Evolutionary conservation across 495 filamentous ascomycete species (phyloP).

Genomic region (Apiosordaria backusii): DNA sequence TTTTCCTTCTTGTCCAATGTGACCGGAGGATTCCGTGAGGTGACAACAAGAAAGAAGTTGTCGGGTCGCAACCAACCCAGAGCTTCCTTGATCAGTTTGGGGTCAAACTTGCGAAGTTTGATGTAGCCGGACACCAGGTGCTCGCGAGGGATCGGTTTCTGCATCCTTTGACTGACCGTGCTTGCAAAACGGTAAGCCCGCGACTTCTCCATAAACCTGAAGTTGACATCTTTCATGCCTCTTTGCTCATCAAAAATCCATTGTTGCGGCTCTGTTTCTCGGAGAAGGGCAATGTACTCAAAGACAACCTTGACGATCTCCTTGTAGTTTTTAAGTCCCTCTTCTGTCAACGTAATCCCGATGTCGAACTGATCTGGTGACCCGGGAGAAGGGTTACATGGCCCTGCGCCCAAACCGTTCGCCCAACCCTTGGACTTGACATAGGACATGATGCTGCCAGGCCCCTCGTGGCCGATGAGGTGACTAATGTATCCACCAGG

Average conservation of each 20-base stretch:
- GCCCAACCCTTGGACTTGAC: slow-evolving; percentile 96
- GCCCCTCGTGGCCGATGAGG: slow-evolving; percentile 93
- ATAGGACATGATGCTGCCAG: slow-evolving; percentile 92
- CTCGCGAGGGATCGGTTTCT: slow-evolving; percentile 79
- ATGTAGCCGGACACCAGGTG: slow-evolving; percentile 75
- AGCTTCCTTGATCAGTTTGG: slow-evolving; percentile 69
- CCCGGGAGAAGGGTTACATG: slow-evolving; percentile 73
- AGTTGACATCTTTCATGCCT: slow-evolving; percentile 84
- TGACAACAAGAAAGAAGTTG: slow-evolving; percentile 80
- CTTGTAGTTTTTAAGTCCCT: slow-evolving; percentile 73
- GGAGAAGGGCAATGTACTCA: slow-evolving; percentile 88
- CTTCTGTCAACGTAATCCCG: slow-evolving; percentile 77
- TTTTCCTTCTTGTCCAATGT: slow-evolving; percentile 86
- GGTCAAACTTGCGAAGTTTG: slow-evolving; percentile 70
- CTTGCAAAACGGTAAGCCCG: slow-evolving; percentile 86
- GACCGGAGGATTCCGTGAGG: slow-evolving; percentile 77
- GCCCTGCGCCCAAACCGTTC: slow-evolving; percentile 78
- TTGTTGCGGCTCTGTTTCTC: slow-evolving; percentile 73
- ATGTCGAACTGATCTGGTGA: slow-evolving; percentile 75
- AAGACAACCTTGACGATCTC: slow-evolving; percentile 87
- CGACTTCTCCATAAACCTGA: slow-evolving; percentile 90
- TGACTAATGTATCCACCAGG: slow-evolving; percentile 90
- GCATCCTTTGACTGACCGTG: slow-evolving; percentile 78
- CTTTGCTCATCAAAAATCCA: slow-evolving; percentile 95
- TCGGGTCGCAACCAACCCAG: slow-evolving; percentile 75